phyloP scores from a whole-genome alignment of 2,329 filamentous ascomycete genomes.

The Phoma sp. region DNA sequence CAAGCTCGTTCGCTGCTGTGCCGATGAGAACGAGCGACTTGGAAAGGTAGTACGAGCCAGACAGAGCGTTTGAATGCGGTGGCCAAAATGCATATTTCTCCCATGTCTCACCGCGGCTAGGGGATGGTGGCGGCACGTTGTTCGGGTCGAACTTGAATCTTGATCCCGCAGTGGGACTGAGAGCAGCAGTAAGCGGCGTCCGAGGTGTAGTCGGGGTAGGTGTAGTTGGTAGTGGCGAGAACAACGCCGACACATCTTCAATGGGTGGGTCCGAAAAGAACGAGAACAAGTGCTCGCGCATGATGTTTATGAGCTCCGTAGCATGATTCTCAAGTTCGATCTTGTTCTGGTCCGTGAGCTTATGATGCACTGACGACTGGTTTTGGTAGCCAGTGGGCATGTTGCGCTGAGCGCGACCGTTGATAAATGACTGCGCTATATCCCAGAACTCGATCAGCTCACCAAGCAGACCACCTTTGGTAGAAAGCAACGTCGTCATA shows the following conservation, averaged over 20 bases:
- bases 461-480: constrained; percentile 77
- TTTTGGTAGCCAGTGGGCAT: constrained; percentile 83
- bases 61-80: constrained; percentile 87
- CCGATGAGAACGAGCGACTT: constrained; percentile 83
- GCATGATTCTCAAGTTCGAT: constrained; percentile 76
- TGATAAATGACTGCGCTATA: constrained; percentile 85
- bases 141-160: constrained; percentile 81
- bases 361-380: constrained; percentile 80
- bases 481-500: constrained; percentile 74
- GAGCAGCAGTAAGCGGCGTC: constrained; percentile 60
- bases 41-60: constrained; percentile 87
- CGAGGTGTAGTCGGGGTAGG: constrained; percentile 67
- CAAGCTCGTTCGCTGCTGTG: constrained; percentile 86
- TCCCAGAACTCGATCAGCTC: constrained; percentile 96
- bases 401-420: constrained; percentile 79
- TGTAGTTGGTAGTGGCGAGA: constrained; percentile 77
- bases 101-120: constrained; percentile 78
- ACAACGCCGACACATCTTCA: constrained; percentile 86
- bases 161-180: constrained; percentile 67
- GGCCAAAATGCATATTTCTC: constrained; percentile 97
- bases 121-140: constrained; percentile 78
- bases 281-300: constrained; percentile 77
- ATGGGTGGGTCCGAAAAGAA: constrained; percentile 90
- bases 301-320: constrained; percentile 79
- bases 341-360: constrained; percentile 73